These are phyloP conservation scores for Salix arbutifolia DNA, from an alignment of 345 rosid species.

Conservation along the genomic window DNA sequence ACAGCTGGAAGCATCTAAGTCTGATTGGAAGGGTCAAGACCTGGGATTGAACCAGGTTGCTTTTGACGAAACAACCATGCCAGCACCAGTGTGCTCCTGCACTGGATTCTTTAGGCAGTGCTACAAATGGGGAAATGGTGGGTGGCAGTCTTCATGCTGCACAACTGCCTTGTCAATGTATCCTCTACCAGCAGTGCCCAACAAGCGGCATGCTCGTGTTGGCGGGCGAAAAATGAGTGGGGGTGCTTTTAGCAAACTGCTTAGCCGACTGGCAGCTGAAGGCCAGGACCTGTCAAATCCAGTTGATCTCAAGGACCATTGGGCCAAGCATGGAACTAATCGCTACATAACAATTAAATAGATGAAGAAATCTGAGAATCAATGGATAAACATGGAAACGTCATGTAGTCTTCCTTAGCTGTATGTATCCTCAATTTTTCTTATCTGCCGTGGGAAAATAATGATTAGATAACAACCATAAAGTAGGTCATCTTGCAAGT, in stretches of 20 bases:
- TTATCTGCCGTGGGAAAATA: conserved; percentile 9
- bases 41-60: conserved; percentile 84
- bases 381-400: neutral
- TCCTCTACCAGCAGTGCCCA: conserved; percentile 83
- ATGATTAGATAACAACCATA: conserved; percentile 2
- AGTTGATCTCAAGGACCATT: conserved; percentile 32
- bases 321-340: conserved; percentile 37
- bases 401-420: conserved; percentile 1
- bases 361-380: neutral
- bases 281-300: conserved; percentile 32
- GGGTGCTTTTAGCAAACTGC: conserved; percentile 91
- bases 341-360: conserved; percentile 35
- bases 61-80: conserved; percentile 89
- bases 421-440: conserved; percentile 13
- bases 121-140: conserved; percentile 99
- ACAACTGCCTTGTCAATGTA: conserved; percentile 80
- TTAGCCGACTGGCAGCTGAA: conserved; percentile 69
- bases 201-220: conserved; percentile 83
- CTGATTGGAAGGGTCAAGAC: conserved; percentile 86
- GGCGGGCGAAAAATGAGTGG: conserved; percentile 99
- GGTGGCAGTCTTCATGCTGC: conserved; percentile 99
- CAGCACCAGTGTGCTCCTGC: conserved; percentile 91
- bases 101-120: conserved; percentile 84
- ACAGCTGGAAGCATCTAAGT: conserved; percentile 44
- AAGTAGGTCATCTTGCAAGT: neutral